Evolutionary conservation across 495 filamentous ascomycete species (phyloP), one percentile per base, ranked within the genome.

Genomic region (Trichocladium antarcticum): DNA sequence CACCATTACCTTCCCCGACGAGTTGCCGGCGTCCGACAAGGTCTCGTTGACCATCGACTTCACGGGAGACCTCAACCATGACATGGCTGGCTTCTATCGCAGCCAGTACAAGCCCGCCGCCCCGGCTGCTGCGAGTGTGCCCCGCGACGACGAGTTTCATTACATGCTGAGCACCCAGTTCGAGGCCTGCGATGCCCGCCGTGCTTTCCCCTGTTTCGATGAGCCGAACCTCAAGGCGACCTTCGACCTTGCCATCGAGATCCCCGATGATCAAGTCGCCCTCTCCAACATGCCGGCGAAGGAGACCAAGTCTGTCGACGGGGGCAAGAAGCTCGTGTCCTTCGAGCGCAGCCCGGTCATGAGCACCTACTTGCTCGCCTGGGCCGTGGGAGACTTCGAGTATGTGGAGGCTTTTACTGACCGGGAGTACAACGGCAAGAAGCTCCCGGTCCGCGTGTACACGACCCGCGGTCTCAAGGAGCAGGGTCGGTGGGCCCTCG

Each of bases 101-200:
- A 89, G 84, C 49, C 87, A 87, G 69, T 98, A 96, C 64, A 95
- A 87, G 72, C 85, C 92, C 8, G 70, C 74, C 15, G 83, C 74
- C 14, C 67, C 81, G 11, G 74, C 84, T 0, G 74, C 81, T 22
- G 64, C 77, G 14, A 85, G 85, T 22, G 87, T 89, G 1, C 81
- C 87, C 12, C 82, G 74, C 60, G 85, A 92, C 42, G 72, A 75
- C 34, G 84, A 92, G 36, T 83, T 82, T 61, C 77, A 90, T 68
- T 87, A 88, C 68, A 95, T 95, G 90, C 79, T 93, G 63, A 88
- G 82, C 68, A 98, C 92, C 35, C 92, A 98, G 67, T 97, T 98
- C 58, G 92, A 98, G 69, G 82, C 88, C 36, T 95, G 88, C 61
- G 92, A 96, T 73, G 92, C 92, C 36, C 80, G 92, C 44, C 74